Evolutionary conservation across 108 stramenopile genomes (phyloP), one percentile per base, ranked within the genome.

Genomic region (Ochromonas danica): DNA sequence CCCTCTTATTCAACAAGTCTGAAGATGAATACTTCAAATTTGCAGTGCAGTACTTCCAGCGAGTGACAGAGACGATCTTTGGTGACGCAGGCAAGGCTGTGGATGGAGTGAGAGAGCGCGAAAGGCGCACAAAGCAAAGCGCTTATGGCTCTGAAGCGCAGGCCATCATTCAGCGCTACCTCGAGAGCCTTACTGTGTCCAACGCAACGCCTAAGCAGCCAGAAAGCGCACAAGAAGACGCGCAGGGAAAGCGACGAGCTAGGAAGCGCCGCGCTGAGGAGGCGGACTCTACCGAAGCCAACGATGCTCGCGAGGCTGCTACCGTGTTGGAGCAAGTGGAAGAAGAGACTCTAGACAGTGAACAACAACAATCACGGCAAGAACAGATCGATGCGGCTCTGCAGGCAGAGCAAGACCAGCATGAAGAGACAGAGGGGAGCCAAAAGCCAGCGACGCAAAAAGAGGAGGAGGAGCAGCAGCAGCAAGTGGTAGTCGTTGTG

Each of bases 1-100:
- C 93, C 3, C 70, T 95, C 10, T 85, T 88, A 0, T 95, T 93
- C 87, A 95, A 95, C 81, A 81, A 43, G 33, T 35, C 77, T 17
- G 82, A 85, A 41, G 86, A 88, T 2, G 43, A 80, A 27, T 82
- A 86, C 61, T 93, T 91, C 91, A 87, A 84, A 17, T 90, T 88
- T 80, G 89, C 91, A 0, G 86, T 87, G 71, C 81, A 89, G 25
- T 91, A 83, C 77, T 83, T 89, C 85, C 61, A 81, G 17, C 17
- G 25, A 36, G 33, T 57, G 51, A 17, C 30, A 3, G 63, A 67
- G 31, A 6, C 35, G 33, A 3, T 67, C 31, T 36, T 67, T 28
- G 33, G 31, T 36, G 27, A n/a, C n/a, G n/a, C n/a, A n/a, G n/a
- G n/a, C n/a, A n/a, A n/a, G n/a, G n/a, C n/a, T n/a, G n/a, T n/a